Conservation (phyloP, 2,329 filamentous ascomycete species). For the Colletotrichum camelliae region DNA sequence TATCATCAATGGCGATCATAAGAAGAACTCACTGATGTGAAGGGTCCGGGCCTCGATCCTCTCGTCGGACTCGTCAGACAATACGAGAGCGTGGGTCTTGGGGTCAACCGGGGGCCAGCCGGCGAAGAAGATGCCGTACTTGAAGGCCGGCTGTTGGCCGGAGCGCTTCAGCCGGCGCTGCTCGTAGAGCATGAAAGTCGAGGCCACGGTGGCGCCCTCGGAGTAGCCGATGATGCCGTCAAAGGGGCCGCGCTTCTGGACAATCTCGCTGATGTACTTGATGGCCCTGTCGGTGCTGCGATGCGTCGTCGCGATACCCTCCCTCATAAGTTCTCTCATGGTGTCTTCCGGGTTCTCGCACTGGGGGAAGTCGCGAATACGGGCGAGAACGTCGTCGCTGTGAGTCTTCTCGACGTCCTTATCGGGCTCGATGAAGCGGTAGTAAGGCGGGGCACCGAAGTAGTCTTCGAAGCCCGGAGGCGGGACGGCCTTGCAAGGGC, state of each 20-base stretch:
- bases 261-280: slow-evolving; percentile 46
- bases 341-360: slow-evolving; percentile 60
- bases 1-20: not conserved
- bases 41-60: slow-evolving; percentile 58
- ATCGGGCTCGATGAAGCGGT: slow-evolving; percentile 58
- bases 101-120: slow-evolving; percentile 59
- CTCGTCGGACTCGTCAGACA: slow-evolving; percentile 53
- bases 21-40: slow-evolving; percentile 49
- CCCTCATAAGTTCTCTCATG: slow-evolving; percentile 54
- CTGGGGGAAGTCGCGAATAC: slow-evolving; percentile 59
- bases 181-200: slow-evolving; percentile 58
- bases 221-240: slow-evolving; percentile 66
- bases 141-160: slow-evolving; percentile 39
- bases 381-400: slow-evolving; percentile 52
- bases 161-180: slow-evolving; percentile 34
- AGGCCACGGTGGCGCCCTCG: slow-evolving; percentile 62
- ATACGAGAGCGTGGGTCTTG: slow-evolving; percentile 45
- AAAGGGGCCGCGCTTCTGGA: slow-evolving; percentile 51
- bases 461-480: slow-evolving; percentile 61
- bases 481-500: slow-evolving; percentile 53
- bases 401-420: slow-evolving; percentile 47
- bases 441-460: slow-evolving; percentile 61
- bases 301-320: slow-evolving; percentile 42
- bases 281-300: slow-evolving; percentile 45
- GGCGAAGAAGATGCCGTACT: slow-evolving; percentile 57